Evolutionary conservation across 805 yeast genomes (phyloP), one percentile per base, ranked within the genome.

Genomic region (Saccharomycopsis olivae): DNA sequence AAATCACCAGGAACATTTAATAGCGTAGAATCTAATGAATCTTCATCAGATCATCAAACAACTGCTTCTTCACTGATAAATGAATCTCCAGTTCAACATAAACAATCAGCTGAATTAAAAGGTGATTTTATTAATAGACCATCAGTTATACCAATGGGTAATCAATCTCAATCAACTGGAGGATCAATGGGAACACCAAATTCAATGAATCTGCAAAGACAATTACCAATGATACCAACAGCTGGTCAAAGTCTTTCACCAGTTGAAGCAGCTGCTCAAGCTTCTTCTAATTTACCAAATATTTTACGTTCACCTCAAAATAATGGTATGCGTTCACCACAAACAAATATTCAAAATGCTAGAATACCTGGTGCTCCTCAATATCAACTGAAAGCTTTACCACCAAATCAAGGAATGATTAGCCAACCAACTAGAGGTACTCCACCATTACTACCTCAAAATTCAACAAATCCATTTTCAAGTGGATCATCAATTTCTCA

Each of bases 381-480:
- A 10, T 28, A 8, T 10, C 3, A 23, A 16, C 29, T 8, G 18
- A 27, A 24, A 23, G 21, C 31, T n/a, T 15, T 19, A 11, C 36
- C 36, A 19, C 29, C 35, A 32, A 19, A 20, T 19, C n/a, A 17
- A 23, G 5, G 9, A n/a, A 20, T 8, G 14, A 20, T 10, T 16
- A 16, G 28, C 2, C n/a, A n/a, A n/a, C n/a, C 10, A 19, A 11
- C 10, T 15, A 10, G 23, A 11, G 16, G 20, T 13, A 17, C 34
- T 11, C 17, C 6, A 6, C 6, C 32, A 16, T 29, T 16, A 9
- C n/a, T 6, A 14, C 6, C n/a, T 14, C 9, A 14, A 6, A 33
- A 19, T n/a, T 46, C 41, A 18, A 3, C 19, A 49, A 55, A 37
- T 62, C 65, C 31, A 55, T 62, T 62, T 51, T 15, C 16, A 17